Base-by-base conservation (phyloP, 2,329 filamentous ascomycete species). In the Pseudocercospora fijiensis region DNA sequence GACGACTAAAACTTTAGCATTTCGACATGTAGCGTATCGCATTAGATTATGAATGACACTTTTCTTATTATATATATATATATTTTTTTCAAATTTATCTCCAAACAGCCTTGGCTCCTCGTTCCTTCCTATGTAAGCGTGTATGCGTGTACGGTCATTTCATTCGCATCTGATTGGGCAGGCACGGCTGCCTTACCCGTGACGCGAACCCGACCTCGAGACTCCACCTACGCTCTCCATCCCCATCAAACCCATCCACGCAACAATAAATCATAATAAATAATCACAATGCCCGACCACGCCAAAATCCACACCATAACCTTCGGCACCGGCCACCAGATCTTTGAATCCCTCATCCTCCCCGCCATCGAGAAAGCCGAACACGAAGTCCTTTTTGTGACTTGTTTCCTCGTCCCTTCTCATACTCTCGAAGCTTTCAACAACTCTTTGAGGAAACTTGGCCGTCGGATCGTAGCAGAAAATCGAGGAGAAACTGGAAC, bases 401-500 rank as follows among this genome's bases (percentile, higher is more conserved):
- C 91, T 8, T 94, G 91, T 76, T 95, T 93, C 77, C 93, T 90
- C 90, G 87, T 90, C 0, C 79, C 80, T 0, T 93, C 90, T 0
- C 76, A 82, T 1, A 88, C 86, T 0, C 80, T 88, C 18, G 78
- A 83, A 3, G 82, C 82, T 0, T 78, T 95, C 11, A 81, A 79
- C 43, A 78, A 84, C 3, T 80, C 86, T 0, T 81, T 95, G 0
- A 76, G 81, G 13, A 79, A 79, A 58, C 81, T 95, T 8, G 90
- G 89, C 0, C 70, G 75, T 2, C 78, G 81, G n/a, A n/a, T n/a
- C n/a, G n/a, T n/a, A 71, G 77, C 77, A 43, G 26, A 79, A 69
- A 49, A 64, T 43, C 10, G 28, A 52, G 11, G 30, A 53, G 13
- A 57, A 53, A n/a, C n/a, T n/a, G n/a, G n/a, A n/a, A n/a, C n/a